Evolutionary conservation across 2,329 filamentous ascomycete genomes (phyloP).

Genomic region (Sporothrix pallida): DNA sequence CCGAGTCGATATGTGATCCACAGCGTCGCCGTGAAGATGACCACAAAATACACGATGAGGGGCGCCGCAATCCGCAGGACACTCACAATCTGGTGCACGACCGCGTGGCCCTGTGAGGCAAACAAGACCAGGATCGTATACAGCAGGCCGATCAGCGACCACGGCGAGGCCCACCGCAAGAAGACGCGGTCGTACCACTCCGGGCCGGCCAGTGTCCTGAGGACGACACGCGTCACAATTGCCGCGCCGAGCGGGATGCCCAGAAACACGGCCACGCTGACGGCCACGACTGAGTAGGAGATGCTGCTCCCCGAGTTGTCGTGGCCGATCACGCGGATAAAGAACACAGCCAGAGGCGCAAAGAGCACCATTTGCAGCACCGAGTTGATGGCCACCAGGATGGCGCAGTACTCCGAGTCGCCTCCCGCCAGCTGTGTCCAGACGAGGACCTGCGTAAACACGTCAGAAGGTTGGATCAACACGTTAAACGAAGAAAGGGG

Average conservation of each 20-base stretch:
- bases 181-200: slow-evolving; percentile 72
- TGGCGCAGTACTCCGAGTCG: slow-evolving; percentile 81
- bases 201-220: slow-evolving; percentile 61
- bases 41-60: slow-evolving; percentile 77
- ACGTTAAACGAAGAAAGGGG: neutral
- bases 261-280: slow-evolving; percentile 82
- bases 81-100: slow-evolving; percentile 82
- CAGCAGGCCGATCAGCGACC: slow-evolving; percentile 80
- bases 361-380: slow-evolving; percentile 76
- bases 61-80: slow-evolving; percentile 83
- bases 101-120: slow-evolving; percentile 76
- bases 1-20: slow-evolving; percentile 67
- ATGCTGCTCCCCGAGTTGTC: slow-evolving; percentile 46
- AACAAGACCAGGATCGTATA: slow-evolving; percentile 90
- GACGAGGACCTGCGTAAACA: slow-evolving; percentile 50
- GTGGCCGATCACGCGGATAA: slow-evolving; percentile 71
- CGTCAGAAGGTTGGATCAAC: neutral
- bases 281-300: slow-evolving; percentile 72
- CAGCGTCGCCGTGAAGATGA: slow-evolving; percentile 75
- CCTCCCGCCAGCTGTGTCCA: slow-evolving; percentile 76
- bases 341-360: slow-evolving; percentile 70
- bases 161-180: slow-evolving; percentile 71
- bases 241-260: slow-evolving; percentile 83
- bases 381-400: slow-evolving; percentile 77
- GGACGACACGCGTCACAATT: slow-evolving; percentile 70